Evolutionary conservation across 1,284 basidiomycete genomes (phyloP).

Genomic region (Golubevia pallescens): DNA sequence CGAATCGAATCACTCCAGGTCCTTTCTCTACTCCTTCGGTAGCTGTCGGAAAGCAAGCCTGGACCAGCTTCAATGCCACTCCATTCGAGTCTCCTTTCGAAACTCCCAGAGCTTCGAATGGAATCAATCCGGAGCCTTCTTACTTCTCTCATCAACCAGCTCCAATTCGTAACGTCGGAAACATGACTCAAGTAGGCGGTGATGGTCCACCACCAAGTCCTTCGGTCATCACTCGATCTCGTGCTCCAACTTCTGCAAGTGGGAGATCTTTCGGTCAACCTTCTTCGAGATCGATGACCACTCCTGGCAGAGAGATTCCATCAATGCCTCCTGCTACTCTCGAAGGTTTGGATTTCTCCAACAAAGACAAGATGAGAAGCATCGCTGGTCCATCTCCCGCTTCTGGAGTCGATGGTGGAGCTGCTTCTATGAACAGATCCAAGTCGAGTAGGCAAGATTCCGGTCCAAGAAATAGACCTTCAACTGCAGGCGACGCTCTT

Average conservation of each 20-base stretch:
- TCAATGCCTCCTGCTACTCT: constrained; percentile 15
- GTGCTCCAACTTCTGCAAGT: constrained; percentile 45
- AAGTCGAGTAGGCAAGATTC: not conserved
- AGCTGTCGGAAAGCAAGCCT: constrained; percentile 16
- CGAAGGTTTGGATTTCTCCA: not conserved
- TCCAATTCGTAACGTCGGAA: not conserved
- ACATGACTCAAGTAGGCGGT: constrained; percentile 14
- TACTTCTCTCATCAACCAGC: constrained; percentile 36
- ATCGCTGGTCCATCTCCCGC: not conserved
- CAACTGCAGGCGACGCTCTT: not conserved
- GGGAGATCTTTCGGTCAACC: constrained; percentile 17
- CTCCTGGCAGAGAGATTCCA: constrained; percentile 21
- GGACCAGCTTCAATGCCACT: constrained; percentile 36
- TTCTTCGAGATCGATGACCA: not conserved
- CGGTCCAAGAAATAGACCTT: not conserved
- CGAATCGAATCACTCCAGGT: not conserved
- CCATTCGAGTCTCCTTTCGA: constrained; percentile 35
- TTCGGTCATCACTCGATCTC: constrained; percentile 48
- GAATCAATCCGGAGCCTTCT: constrained; percentile 21
- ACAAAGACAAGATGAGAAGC: not conserved
- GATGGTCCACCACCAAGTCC: constrained; percentile 50
- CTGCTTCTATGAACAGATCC: not conserved
- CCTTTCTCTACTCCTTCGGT: constrained; percentile 7
- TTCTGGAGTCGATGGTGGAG: not conserved
- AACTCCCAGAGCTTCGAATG: constrained; percentile 25